phyloP scores from a whole-genome alignment of 2,329 filamentous ascomycete genomes.

The Blastomyces silverae region DNA sequence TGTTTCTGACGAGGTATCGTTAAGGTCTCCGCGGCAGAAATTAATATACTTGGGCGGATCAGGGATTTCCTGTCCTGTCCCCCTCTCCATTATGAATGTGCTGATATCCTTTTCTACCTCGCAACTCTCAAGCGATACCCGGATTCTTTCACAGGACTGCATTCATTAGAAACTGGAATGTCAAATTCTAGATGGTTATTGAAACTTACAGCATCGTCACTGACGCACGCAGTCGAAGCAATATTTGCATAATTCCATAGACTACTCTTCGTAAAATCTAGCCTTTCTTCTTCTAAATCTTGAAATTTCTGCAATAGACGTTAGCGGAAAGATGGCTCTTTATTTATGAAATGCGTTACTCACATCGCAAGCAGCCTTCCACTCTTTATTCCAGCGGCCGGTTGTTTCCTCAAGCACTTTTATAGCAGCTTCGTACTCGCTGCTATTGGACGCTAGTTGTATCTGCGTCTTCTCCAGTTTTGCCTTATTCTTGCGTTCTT shows the following conservation, averaged over 20 bases:
- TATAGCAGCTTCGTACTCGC: conserved; percentile 87
- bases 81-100: conserved; percentile 76
- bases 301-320: conserved; percentile 70
- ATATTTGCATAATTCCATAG: conserved; percentile 98
- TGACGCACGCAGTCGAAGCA: conserved; percentile 93
- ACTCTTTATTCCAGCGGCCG: conserved; percentile 91
- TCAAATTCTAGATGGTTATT: background rate
- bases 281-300: conserved; percentile 90
- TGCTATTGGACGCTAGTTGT: conserved; percentile 81
- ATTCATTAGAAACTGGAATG: conserved; percentile 9
- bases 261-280: conserved; percentile 97
- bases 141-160: conserved; percentile 86
- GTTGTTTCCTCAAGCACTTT: conserved; percentile 95
- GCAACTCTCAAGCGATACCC: conserved; percentile 85
- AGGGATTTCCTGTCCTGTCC: conserved; percentile 94
- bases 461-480: conserved; percentile 99
- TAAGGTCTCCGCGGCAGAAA: conserved; percentile 81
- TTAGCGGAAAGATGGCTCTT: conserved; percentile 23
- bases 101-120: conserved; percentile 95
- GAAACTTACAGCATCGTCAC: conserved; percentile 68
- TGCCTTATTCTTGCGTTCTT: conserved; percentile 97
- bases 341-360: conserved; percentile 22
- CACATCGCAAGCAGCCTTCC: conserved; percentile 86
- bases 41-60: conserved; percentile 98
- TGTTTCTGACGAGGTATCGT: conserved; percentile 71